Evolutionary conservation across 1,284 basidiomycete genomes (phyloP).

Genomic region (Microstroma glucosiphilum): DNA sequence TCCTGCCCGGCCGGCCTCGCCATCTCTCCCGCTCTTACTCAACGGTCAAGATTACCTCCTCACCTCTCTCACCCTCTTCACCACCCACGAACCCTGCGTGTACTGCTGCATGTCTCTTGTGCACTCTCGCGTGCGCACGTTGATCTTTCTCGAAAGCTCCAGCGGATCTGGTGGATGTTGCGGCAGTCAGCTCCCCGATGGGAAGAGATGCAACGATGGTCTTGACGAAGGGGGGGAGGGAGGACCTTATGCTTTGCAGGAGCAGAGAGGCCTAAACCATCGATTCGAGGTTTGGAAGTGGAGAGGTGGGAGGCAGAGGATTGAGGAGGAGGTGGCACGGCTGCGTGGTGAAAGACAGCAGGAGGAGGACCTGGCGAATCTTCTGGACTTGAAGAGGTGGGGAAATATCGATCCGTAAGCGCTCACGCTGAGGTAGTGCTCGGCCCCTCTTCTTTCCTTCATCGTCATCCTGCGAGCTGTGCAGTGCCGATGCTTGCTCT

Average conservation of each 20-base stretch:
- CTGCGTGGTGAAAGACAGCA: not conserved
- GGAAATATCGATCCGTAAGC: not conserved
- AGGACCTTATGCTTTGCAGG: slow-evolving; percentile 50
- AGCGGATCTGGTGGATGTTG: slow-evolving; percentile 37
- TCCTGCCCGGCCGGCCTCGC: not conserved
- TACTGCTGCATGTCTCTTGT: slow-evolving; percentile 48
- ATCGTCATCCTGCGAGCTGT: no score
- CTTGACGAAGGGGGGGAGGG: slow-evolving; percentile 21
- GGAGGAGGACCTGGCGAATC: not conserved
- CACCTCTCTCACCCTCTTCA: slow-evolving; percentile 36
- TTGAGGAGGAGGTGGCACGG: not conserved
- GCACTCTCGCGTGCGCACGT: slow-evolving; percentile 37
- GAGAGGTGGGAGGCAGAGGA: slow-evolving; percentile 16
- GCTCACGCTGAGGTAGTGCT: no score
- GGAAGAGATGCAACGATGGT: slow-evolving; percentile 18
- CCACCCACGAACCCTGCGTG: slow-evolving; percentile 46
- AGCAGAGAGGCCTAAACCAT: slow-evolving; percentile 53
- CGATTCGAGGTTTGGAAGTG: slow-evolving; percentile 52
- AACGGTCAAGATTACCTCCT: slow-evolving; percentile 48
- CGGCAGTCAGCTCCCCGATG: slow-evolving; percentile 19
- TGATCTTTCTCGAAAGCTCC: slow-evolving; percentile 38
- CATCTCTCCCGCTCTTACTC: not conserved
- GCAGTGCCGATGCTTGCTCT: no score
- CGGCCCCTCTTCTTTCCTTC: no score
- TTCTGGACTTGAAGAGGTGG: slow-evolving; percentile 6